Conservation (phyloP, 106 monocot species). For the Posidonia australis region DNA sequence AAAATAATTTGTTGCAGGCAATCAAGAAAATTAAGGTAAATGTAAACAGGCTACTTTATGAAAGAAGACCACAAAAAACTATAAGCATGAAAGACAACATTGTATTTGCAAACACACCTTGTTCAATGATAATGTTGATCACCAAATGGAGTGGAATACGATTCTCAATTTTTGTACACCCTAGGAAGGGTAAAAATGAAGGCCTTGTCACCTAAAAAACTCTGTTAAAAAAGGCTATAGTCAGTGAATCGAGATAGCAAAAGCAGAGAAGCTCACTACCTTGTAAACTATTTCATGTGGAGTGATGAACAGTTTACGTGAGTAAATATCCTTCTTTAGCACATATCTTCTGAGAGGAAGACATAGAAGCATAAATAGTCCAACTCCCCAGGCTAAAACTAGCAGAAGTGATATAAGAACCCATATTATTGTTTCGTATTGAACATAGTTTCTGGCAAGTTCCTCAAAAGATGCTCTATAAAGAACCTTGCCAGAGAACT, state of each 20-base stretch:
- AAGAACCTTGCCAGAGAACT: constrained; percentile 25
- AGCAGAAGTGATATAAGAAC: constrained; percentile 58
- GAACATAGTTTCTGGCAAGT: constrained; percentile 39
- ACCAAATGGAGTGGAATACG: constrained; percentile 15
- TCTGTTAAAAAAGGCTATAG: not conserved
- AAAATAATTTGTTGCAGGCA: not conserved
- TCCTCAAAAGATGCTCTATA: constrained; percentile 51
- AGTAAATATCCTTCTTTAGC: constrained; percentile 51
- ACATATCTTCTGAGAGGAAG: constrained; percentile 67
- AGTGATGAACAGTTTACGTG: constrained; percentile 53
- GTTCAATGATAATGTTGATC: constrained; percentile 16
- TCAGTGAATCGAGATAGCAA: not conserved
- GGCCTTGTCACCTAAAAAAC: constrained; percentile 4
- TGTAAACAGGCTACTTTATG: not conserved
- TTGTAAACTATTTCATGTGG: constrained; percentile 52
- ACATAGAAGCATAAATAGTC: constrained; percentile 61
- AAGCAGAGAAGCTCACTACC: constrained; percentile 21
- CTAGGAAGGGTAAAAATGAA: constrained; percentile 12
- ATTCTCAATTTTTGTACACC: constrained; percentile 16
- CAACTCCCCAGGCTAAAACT: constrained; percentile 76
- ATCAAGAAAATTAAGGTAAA: not conserved
- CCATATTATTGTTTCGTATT: constrained; percentile 73
- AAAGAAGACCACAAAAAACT: too few species aligned
- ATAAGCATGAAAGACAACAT: too few species aligned
- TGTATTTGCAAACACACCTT: constrained; percentile 1